A percentile compares a stretch with the other conserved stretches of the same genome.
Evolutionary conservation across 2,329 filamentous ascomycete species (phyloP).

Genomic region (Pseudogymnoascus sp.): DNA sequence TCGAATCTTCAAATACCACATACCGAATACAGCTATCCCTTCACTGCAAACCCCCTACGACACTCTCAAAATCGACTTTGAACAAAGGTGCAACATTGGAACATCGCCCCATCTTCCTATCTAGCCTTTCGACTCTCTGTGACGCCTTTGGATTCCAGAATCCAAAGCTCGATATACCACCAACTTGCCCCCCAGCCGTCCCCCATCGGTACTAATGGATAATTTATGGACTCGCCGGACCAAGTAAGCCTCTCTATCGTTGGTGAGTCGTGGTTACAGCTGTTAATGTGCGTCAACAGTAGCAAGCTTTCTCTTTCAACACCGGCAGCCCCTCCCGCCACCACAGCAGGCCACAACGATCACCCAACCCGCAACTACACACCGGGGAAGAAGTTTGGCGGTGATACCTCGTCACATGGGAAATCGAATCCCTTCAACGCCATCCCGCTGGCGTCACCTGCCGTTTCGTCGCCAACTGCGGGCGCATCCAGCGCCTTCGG

Average conservation of each 20-base stretch:
- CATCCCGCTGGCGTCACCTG: slow-evolving; percentile 60
- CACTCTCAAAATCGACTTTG: not conserved
- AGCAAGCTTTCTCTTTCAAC: slow-evolving; percentile 77
- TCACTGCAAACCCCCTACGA: not conserved
- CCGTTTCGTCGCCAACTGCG: slow-evolving; percentile 65
- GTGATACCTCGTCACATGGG: slow-evolving; percentile 63
- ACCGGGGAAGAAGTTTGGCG: slow-evolving; percentile 66
- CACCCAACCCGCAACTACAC: slow-evolving; percentile 52
- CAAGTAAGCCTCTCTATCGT: slow-evolving; percentile 47
- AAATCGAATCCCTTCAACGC: slow-evolving; percentile 70
- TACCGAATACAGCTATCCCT: not conserved
- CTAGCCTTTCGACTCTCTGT: slow-evolving; percentile 3
- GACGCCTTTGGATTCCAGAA: slow-evolving; percentile 2
- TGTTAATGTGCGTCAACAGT: slow-evolving; percentile 17
- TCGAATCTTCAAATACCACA: not conserved
- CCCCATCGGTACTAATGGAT: slow-evolving; percentile 23
- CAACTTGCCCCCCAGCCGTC: not conserved
- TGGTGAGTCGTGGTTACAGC: slow-evolving; percentile 18
- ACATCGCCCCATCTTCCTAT: slow-evolving; percentile 9
- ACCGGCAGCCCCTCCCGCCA: slow-evolving; percentile 34
- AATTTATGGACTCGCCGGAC: slow-evolving; percentile 69
- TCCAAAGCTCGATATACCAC: slow-evolving; percentile 10
- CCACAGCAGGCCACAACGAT: slow-evolving; percentile 35
- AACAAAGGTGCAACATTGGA: not conserved
- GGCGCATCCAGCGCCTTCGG: slow-evolving; percentile 84